Evolutionary conservation across 495 filamentous ascomycete species (phyloP), one percentile per base, ranked within the genome.

Genomic region (Daldinia grandis): DNA sequence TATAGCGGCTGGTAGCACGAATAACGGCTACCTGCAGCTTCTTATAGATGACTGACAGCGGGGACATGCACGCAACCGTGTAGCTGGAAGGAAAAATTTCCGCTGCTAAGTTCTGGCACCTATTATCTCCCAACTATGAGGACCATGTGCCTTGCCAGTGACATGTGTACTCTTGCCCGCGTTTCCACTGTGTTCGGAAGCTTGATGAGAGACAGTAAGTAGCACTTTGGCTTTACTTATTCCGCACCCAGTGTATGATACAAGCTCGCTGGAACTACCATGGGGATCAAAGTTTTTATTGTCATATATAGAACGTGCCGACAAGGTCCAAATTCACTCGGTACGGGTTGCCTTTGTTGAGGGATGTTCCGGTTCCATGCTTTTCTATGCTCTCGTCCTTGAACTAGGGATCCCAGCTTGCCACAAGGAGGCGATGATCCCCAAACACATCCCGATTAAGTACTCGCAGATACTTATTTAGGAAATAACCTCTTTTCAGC

Each of bases 11-110:
- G 58, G 66, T 73, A 37, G 51, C 30, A 73, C 71, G 55, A 35
- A 63, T 62, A 17, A 30, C 71, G 71, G 71, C 66, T 66, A 66
- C 50, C 57, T 62, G 68, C 75, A 77, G 66, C 30, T 51, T 66
- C 57, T 31, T 66, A 66, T 75, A 69, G 62, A 75, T 68, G 63
- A 74, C 70, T 77, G 69, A 75, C 73, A 75, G 75, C 68, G 70
- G 73, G 70, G 69, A 27, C 64, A 69, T 77, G 75, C 70, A 72
- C 55, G 60, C 67, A 69, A 24, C 75, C 75, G 72, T 24, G 25
- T 44, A 64, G 62, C 64, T 71, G 57, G 68, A 72, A 69, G 40
- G 66, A 70, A 47, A 68, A 74, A 72, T 63, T 73, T 68, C 75
- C 72, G 72, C 69, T 72, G 56, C 25, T 51, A 19, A 47, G 60